phyloP scores from a whole-genome alignment of 108 stramenopile genomes.

The Pseudonitzschia multiseries region DNA sequence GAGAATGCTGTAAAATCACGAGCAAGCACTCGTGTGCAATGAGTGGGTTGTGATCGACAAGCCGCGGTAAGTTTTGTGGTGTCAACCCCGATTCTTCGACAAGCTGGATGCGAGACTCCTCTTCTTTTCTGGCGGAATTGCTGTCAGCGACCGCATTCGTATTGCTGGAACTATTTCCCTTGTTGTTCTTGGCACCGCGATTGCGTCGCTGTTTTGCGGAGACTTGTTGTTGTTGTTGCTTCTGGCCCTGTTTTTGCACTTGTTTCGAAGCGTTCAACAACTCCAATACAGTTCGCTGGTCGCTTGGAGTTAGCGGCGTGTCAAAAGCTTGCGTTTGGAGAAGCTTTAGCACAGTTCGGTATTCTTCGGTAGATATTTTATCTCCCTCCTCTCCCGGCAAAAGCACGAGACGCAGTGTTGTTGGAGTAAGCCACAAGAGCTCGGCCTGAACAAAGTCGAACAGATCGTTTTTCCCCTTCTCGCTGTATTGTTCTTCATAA shows the following conservation, averaged over 20 bases:
- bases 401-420: constrained; percentile 61
- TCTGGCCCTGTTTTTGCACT: background rate
- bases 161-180: constrained; percentile 2
- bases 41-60: constrained; percentile 96
- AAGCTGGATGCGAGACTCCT: constrained; percentile 44
- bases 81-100: constrained; percentile 80
- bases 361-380: constrained; percentile 33
- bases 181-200: constrained; percentile 25
- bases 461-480: constrained; percentile 33
- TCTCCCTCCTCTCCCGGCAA: constrained; percentile 41
- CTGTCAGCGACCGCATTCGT: constrained; percentile 5
- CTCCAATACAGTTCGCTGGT: constrained; percentile 66
- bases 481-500: constrained; percentile 30
- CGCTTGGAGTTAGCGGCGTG: constrained; percentile 56
- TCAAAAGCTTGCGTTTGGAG: constrained; percentile 62
- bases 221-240: constrained; percentile 4
- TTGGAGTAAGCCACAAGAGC: constrained; percentile 75
- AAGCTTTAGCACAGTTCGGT: constrained; percentile 54
- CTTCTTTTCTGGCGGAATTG: constrained; percentile 15
- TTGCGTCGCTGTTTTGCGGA: constrained; percentile 8
- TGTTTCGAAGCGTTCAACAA: constrained; percentile 33
- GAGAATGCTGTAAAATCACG: constrained; percentile 62
- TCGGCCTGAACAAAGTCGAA: constrained; percentile 69
- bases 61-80: constrained; percentile 85
- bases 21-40: constrained; percentile 92